These are phyloP conservation scores for Filobasidium wieringae DNA, from an alignment of 768 basidiomycete genomes.

Conservation along the genomic window DNA sequence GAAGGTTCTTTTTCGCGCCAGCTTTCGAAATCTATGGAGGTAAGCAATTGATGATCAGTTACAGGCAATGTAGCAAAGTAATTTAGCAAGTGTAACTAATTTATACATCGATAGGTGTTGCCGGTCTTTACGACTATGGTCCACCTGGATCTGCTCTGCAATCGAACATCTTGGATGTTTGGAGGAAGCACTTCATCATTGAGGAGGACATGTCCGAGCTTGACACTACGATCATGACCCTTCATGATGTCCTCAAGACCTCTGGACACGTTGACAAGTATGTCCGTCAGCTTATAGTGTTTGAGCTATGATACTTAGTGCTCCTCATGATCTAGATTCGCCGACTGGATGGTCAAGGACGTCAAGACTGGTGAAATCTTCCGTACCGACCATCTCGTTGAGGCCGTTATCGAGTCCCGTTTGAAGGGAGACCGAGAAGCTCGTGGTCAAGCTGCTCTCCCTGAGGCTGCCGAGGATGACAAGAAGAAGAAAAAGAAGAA, in stretches of 20 bases:
- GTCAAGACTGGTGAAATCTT: slow-evolving; percentile 88
- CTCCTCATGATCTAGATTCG: slow-evolving; percentile 48
- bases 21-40: slow-evolving; percentile 99
- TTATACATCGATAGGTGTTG: slow-evolving; percentile 54
- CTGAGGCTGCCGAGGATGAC: slow-evolving; percentile 51
- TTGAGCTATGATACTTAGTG: background rate
- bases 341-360: slow-evolving; percentile 99
- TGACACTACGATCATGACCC: slow-evolving; percentile 96
- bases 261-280: slow-evolving; percentile 88
- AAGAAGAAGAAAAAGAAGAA: slow-evolving; percentile 59
- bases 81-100: background rate
- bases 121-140: slow-evolving; percentile 95
- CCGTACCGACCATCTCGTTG: slow-evolving; percentile 91
- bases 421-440: slow-evolving; percentile 85
- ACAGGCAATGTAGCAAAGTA: background rate
- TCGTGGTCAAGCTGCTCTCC: slow-evolving; percentile 48
- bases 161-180: slow-evolving; percentile 90
- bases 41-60: slow-evolving; percentile 39
- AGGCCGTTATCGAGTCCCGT: slow-evolving; percentile 77
- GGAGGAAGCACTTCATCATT: slow-evolving; percentile 96
- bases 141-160: slow-evolving; percentile 91
- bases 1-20: slow-evolving; percentile 93
- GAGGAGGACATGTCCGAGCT: slow-evolving; percentile 98
- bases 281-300: slow-evolving; percentile 3
- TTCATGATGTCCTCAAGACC: slow-evolving; percentile 84